These are phyloP conservation scores for Pseudocercospora fuligena DNA, from an alignment of 2,329 filamentous ascomycete species.

Conservation along the genomic window DNA sequence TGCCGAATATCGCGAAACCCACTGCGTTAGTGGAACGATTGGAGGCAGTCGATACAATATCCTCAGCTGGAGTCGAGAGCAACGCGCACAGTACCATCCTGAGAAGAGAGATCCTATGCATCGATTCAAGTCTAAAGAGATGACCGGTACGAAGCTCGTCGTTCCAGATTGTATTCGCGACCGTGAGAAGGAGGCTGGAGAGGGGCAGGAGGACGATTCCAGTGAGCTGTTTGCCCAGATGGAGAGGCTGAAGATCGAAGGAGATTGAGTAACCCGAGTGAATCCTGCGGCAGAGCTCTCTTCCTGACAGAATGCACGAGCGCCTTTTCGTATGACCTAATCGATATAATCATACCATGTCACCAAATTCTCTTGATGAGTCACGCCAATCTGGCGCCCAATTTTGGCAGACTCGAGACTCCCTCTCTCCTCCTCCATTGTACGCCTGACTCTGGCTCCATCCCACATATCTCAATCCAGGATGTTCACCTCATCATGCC, in stretches of 20 bases:
- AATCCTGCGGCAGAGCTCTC: no score
- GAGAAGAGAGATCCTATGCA: slow-evolving; percentile 1
- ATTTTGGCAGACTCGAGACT: no score
- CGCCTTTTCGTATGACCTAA: no score
- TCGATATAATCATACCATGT: neutral
- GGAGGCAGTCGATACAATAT: slow-evolving; percentile 26
- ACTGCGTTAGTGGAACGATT: slow-evolving; percentile 3
- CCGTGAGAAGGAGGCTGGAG: neutral
- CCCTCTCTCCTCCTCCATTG: no score
- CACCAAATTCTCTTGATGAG: no score
- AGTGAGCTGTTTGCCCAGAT: neutral
- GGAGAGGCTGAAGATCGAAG: neutral
- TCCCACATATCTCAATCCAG: no score
- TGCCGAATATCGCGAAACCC: neutral
- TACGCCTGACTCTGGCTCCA: no score
- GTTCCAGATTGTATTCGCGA: neutral
- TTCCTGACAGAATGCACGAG: neutral
- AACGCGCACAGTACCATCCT: slow-evolving; percentile 18
- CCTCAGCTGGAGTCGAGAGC: slow-evolving; percentile 17
- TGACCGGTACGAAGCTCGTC: neutral
- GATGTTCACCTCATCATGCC: no score
- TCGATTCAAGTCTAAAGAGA: slow-evolving; percentile 4
- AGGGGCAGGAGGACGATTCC: neutral
- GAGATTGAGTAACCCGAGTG: neutral
- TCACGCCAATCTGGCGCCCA: no score